These are phyloP conservation scores for Dactylorhiza incarnata DNA, from an alignment of 106 monocot species.

Conservation along the genomic window DNA sequence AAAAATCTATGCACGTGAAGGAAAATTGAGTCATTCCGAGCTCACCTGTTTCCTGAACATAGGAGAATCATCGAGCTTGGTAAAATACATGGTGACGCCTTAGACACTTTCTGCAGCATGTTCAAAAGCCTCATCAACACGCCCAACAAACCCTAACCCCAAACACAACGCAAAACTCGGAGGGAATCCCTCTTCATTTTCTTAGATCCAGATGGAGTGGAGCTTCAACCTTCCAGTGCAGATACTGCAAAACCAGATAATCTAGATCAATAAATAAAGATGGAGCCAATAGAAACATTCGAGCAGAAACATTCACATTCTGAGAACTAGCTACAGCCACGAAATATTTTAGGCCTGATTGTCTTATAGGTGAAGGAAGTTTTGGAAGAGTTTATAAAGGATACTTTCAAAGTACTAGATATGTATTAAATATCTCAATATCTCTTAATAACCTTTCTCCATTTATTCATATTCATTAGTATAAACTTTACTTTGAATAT, in stretches of 20 bases:
- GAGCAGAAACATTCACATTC: constrained; percentile 29
- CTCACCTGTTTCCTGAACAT: constrained; percentile 95
- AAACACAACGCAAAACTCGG: neutral
- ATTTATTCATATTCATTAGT: neutral
- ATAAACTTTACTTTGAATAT: neutral
- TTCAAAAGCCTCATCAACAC: constrained; percentile 43
- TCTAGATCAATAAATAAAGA: neutral
- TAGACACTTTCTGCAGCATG: constrained; percentile 6
- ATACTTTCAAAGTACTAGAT: constrained; percentile 17
- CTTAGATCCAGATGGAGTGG: neutral
- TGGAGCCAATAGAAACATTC: constrained; percentile 12
- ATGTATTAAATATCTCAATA: constrained; percentile 14
- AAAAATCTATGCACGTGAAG: neutral
- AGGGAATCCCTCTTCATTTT: neutral
- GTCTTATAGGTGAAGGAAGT: constrained; percentile 32
- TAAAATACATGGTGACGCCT: constrained; percentile 64
- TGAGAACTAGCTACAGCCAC: constrained; percentile 38
- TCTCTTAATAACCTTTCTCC: neutral
- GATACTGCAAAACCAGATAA: neutral
- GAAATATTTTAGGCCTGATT: constrained; percentile 31
- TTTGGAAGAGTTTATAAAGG: constrained; percentile 46
- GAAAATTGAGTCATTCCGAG: neutral
- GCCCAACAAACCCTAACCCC: constrained; percentile 2
- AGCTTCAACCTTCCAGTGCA: neutral
- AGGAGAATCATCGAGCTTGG: constrained; percentile 97